Base-by-base conservation (phyloP, 1,284 basidiomycete species). In the Malassezia pachydermatis region DNA sequence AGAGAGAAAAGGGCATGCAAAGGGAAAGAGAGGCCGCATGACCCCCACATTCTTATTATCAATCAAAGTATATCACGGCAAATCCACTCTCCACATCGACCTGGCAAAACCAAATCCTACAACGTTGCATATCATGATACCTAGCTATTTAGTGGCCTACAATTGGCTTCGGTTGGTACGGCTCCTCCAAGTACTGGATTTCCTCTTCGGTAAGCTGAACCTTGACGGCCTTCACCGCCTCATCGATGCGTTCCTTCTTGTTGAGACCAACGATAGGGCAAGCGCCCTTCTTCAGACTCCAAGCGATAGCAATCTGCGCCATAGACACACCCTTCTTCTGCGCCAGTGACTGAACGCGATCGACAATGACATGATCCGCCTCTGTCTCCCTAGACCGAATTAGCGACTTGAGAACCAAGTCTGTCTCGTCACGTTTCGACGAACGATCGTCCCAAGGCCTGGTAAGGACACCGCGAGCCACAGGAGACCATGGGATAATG, bases 401-500 rank as follows among this genome's bases (percentile, higher is more conserved):
- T 4, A 43, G 25, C 3, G 17, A n/a, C 9, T 47, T 20, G 2
- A 38, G 17, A 7, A 43, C 7, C 5, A n/a, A 22, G 14, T 55
- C 44, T 5, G 37, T 22, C 11, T 19, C 16, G 3, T 24, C 33
- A 13, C 44, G 46, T 16, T 45, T 33, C 1, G 42, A 36, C 2
- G 41, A 41, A 2, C 19, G 19, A 16, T 37, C 40, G 9, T 22
- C 13, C 44, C 41, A 43, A 2, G 75, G 73, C 4, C 72, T 71
- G 2, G 73, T 67, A 19, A 76, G 69, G 11, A 73, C 39, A 9
- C 76, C 76, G 13, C 70, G 67, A 0, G 62, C 73, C 22, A 77
- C 70, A 0, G 76, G 76, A 1, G 73, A 74, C 70, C 73, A 76
- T 1, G 76, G 72, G 22, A 75, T 73, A 24, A 72, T 58, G 4